These are phyloP conservation scores for Sanghuangporus baumii DNA, from an alignment of 1,284 basidiomycete genomes.

Conservation along the genomic window DNA sequence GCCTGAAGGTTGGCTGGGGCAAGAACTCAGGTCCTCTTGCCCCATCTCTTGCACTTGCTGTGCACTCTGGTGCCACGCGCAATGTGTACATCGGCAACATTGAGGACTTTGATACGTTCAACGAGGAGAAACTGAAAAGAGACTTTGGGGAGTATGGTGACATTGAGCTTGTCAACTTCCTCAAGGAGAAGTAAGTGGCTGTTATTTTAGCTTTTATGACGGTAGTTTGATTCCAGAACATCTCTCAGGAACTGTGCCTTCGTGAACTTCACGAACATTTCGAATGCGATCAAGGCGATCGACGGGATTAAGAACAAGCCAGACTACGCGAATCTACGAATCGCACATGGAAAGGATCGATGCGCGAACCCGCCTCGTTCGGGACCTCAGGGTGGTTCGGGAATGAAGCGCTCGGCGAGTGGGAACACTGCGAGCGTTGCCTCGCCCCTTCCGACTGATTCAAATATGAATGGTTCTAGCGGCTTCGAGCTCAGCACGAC, in stretches of 20 bases:
- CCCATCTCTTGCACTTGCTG: conserved; percentile 77
- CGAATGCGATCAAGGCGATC: conserved; percentile 93
- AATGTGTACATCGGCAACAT: conserved; percentile 95
- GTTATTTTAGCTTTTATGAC: background rate
- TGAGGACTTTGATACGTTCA: conserved; percentile 86
- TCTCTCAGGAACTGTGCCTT: conserved; percentile 79
- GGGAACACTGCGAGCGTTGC: conserved; percentile 31
- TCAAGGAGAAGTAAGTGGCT: conserved; percentile 80
- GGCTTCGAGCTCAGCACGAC: conserved; percentile 25
- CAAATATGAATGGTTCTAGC: conserved; percentile 20
- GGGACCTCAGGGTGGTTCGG: conserved; percentile 62
- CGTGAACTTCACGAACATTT: conserved; percentile 90
- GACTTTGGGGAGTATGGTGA: conserved; percentile 93
- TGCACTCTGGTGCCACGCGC: conserved; percentile 86
- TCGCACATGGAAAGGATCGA: conserved; percentile 91
- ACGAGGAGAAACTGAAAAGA: conserved; percentile 76
- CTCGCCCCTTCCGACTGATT: conserved; percentile 24
- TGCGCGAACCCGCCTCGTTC: conserved; percentile 88
- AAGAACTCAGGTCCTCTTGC: conserved; percentile 84
- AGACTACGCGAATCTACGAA: conserved; percentile 77
- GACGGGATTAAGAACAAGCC: conserved; percentile 84
- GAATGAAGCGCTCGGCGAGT: conserved; percentile 34
- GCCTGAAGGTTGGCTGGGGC: conserved; percentile 93
- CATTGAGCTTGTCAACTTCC: conserved; percentile 92
- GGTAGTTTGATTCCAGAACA: background rate